Percentiles rank a stretch among this genome's conserved stretches.
Evolutionary conservation across 345 rosid species (phyloP).

Genomic region (Salix udensis): DNA sequence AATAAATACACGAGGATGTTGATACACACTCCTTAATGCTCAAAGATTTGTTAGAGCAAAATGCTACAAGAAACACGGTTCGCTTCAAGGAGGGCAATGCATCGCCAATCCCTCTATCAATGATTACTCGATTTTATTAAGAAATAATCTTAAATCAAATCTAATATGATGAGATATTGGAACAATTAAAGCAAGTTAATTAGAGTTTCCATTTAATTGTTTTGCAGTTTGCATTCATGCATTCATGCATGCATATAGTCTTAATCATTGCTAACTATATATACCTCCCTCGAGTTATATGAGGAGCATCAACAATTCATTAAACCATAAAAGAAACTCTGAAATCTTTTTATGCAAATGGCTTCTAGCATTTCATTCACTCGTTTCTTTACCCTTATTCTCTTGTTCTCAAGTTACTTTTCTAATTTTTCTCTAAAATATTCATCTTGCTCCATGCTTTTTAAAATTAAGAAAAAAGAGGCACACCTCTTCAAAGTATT

Average conservation of each 20-base stretch:
- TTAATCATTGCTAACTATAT: neutral
- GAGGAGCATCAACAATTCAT: neutral
- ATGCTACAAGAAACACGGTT: too few relatives aligned
- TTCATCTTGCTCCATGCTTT: neutral
- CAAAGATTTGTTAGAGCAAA: too few relatives aligned
- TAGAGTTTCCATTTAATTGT: neutral
- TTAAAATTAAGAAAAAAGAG: too few relatives aligned
- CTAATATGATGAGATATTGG: neutral
- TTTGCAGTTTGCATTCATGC: neutral
- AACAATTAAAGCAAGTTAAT: neutral
- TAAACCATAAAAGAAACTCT: neutral
- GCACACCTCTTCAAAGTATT: too few relatives aligned
- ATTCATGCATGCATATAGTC: neutral
- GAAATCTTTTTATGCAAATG: too few relatives aligned
- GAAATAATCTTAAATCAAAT: too few relatives aligned
- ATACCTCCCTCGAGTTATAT: neutral
- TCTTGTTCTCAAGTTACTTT: neutral
- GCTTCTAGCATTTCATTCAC: neutral
- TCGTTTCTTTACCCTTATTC: neutral
- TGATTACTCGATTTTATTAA: too few relatives aligned
- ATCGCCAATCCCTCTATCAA: too few relatives aligned
- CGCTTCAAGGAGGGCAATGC: too few relatives aligned
- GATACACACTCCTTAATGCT: too few relatives aligned
- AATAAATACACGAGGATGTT: too few relatives aligned
- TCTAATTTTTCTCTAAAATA: neutral